Percentiles rank a stretch among this genome's conserved stretches.
Conservation (phyloP, 345 rosid genomes). For the Gossypium raimondii region DNA sequence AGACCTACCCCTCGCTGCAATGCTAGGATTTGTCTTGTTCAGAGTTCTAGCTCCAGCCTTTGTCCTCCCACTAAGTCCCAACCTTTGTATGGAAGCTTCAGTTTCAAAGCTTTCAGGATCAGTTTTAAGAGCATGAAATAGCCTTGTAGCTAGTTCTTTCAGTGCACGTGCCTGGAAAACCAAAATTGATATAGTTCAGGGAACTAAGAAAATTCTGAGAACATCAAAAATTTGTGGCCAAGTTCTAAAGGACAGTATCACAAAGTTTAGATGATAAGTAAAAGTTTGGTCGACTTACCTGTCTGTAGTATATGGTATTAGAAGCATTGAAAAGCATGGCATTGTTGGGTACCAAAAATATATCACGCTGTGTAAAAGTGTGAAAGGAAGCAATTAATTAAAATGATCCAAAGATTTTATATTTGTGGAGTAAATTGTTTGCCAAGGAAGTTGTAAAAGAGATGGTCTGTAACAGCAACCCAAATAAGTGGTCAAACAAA, state of each 20-base stretch:
- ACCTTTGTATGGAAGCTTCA: slow-evolving; percentile 16
- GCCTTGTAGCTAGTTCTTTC: slow-evolving; percentile 30
- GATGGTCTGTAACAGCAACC: not conserved
- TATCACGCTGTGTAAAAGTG: slow-evolving; percentile 23
- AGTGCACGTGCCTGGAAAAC: slow-evolving; percentile 31
- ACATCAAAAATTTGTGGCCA: not conserved
- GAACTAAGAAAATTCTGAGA: slow-evolving; percentile 1
- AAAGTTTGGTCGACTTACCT: slow-evolving; percentile 18
- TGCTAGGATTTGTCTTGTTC: not conserved
- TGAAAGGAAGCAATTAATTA: slow-evolving; percentile 18
- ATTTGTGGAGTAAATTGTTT: slow-evolving; percentile 2
- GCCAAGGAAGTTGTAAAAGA: not conserved
- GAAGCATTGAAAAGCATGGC: slow-evolving; percentile 35
- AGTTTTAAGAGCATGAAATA: slow-evolving; percentile 27
- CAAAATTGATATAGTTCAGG: slow-evolving; percentile 9
- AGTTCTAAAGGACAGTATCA: not conserved
- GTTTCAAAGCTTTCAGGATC: slow-evolving; percentile 24
- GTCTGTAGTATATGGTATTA: slow-evolving; percentile 26
- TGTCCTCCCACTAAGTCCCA: slow-evolving; percentile 5
- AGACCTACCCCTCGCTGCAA: not conserved
- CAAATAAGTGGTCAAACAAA: not conserved
- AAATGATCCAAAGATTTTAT: not conserved
- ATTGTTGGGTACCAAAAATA: slow-evolving; percentile 21
- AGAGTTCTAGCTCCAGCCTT: slow-evolving; percentile 17
- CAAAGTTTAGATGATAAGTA: not conserved